Conservation (phyloP, 495 filamentous ascomycete genomes). For the Aspergillus egyptiacus region DNA sequence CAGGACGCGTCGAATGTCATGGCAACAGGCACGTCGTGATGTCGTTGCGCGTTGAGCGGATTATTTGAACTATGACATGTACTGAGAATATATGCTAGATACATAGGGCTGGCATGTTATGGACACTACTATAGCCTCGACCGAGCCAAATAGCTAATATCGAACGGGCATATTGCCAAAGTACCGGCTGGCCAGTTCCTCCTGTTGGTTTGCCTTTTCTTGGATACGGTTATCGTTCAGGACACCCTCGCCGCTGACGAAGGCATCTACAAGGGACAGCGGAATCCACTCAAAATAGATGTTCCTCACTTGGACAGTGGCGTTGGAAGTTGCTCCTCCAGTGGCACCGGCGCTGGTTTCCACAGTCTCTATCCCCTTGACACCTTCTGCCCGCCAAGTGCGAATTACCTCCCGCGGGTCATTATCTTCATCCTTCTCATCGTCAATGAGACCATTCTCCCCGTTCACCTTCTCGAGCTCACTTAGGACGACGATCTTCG, state of each 20-base stretch:
- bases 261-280: slow-evolving; percentile 45
- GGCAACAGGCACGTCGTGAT: slow-evolving; percentile 10
- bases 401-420: slow-evolving; percentile 39
- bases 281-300: slow-evolving; percentile 64
- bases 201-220: slow-evolving; percentile 25
- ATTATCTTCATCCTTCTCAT: slow-evolving; percentile 44
- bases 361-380: slow-evolving; percentile 22
- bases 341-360: slow-evolving; percentile 7
- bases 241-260: slow-evolving; percentile 49
- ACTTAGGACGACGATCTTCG: slow-evolving; percentile 48
- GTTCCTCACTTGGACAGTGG: slow-evolving; percentile 45
- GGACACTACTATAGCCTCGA: too few relatives aligned
- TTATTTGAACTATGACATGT: not conserved
- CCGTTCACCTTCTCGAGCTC: slow-evolving; percentile 56
- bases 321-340: not conserved
- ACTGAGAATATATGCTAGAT: not conserved
- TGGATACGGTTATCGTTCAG: slow-evolving; percentile 26
- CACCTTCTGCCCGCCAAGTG: slow-evolving; percentile 35
- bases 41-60: not conserved
- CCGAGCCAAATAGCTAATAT: not conserved
- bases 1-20: slow-evolving; percentile 11
- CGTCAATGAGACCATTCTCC: slow-evolving; percentile 29
- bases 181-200: slow-evolving; percentile 23
- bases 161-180: slow-evolving; percentile 21
- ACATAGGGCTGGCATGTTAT: too few relatives aligned